Conservation (phyloP, 495 filamentous ascomycete genomes). For the Filosporella fistucella region DNA sequence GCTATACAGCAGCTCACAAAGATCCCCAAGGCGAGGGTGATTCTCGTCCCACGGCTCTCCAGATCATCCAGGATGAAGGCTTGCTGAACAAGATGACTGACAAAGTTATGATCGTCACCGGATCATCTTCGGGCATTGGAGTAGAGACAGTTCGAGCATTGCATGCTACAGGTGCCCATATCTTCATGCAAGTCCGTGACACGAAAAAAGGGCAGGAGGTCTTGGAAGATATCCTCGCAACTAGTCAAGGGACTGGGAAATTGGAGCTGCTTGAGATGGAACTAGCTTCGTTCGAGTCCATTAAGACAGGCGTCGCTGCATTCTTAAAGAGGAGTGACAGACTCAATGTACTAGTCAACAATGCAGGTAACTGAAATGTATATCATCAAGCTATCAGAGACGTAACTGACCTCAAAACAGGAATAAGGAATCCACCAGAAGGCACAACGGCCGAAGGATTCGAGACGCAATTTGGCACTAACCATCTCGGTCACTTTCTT, state of each 20-base stretch:
- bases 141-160: slow-evolving; percentile 44
- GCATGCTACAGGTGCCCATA: slow-evolving; percentile 39
- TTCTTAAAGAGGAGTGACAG: slow-evolving; percentile 15
- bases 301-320: slow-evolving; percentile 23
- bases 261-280: slow-evolving; percentile 31
- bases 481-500: slow-evolving; percentile 65
- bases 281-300: slow-evolving; percentile 24
- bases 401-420: too few species aligned
- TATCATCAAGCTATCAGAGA: too few species aligned
- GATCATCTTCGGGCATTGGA: slow-evolving; percentile 48
- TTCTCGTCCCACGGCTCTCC: slow-evolving; percentile 50
- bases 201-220: slow-evolving; percentile 30
- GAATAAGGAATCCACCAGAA: slow-evolving; percentile 32
- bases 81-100: slow-evolving; percentile 33
- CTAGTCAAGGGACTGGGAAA: too few species aligned
- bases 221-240: slow-evolving; percentile 25
- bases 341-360: slow-evolving; percentile 52
- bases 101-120: slow-evolving; percentile 49
- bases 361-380: slow-evolving; percentile 54
- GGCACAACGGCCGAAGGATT: slow-evolving; percentile 52
- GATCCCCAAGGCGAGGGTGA: slow-evolving; percentile 41
- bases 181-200: slow-evolving; percentile 39
- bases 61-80: slow-evolving; percentile 47
- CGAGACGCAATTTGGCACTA: slow-evolving; percentile 66
- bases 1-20: neutral